Evolutionary conservation across 1,284 basidiomycete genomes (phyloP).

Genomic region (Boletus hoseneyae): DNA sequence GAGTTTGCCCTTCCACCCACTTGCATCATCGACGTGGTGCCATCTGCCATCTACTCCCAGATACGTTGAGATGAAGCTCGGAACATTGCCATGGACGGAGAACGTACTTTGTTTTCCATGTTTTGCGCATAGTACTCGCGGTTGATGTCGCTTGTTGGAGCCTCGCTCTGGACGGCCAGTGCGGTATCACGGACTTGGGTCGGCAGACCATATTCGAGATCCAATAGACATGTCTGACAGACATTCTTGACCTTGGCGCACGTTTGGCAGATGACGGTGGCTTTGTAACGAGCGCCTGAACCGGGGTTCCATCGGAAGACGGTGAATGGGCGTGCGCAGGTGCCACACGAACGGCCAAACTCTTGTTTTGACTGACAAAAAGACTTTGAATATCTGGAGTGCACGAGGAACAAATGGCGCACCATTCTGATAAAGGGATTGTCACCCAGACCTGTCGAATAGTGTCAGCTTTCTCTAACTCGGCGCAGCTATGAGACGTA

Average conservation of each 20-base stretch:
- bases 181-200: conserved; percentile 98
- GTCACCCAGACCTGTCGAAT: conserved; percentile 69
- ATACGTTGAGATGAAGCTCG: conserved; percentile 2
- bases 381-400: conserved; percentile 4
- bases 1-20: conserved; percentile 61
- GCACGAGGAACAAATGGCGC: conserved; percentile 23
- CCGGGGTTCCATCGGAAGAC: conserved; percentile 99
- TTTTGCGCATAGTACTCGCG: conserved; percentile 98
- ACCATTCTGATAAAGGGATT: conserved; percentile 93
- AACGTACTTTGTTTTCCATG: conserved; percentile 79
- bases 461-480: conserved; percentile 12
- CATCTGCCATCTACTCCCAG: conserved; percentile 51
- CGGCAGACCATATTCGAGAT: conserved; percentile 94
- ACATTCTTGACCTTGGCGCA: conserved; percentile 99
- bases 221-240: conserved; percentile 96
- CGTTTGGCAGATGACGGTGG: conserved; percentile 97
- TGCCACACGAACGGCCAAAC: conserved; percentile 92
- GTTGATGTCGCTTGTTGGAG: conserved; percentile 95
- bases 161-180: conserved; percentile 80
- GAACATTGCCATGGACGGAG: neutral
- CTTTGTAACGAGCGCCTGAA: conserved; percentile 89
- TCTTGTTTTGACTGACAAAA: conserved; percentile 89
- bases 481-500: conserved; percentile 37
- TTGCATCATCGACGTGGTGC: conserved; percentile 65
- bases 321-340: conserved; percentile 94